Evolutionary conservation across 2,329 filamentous ascomycete species (phyloP).

Genomic region (Ophiocordyceps australis): DNA sequence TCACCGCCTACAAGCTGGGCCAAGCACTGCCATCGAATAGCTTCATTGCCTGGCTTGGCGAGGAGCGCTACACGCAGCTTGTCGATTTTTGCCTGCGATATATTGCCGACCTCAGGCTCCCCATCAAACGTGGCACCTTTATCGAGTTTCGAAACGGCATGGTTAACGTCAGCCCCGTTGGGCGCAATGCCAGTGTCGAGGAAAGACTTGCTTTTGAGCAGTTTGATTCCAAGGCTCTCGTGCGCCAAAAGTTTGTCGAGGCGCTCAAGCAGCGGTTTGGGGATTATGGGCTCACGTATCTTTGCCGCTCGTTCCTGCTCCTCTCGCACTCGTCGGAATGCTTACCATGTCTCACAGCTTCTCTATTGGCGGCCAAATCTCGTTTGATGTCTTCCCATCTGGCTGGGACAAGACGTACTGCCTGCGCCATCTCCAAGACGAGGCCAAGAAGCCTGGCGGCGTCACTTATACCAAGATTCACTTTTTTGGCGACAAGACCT

Average conservation of each 20-base stretch:
- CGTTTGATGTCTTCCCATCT: constrained; percentile 90
- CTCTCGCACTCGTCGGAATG: neutral
- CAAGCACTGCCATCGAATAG: constrained; percentile 55
- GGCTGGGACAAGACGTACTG: constrained; percentile 99
- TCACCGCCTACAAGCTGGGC: constrained; percentile 78
- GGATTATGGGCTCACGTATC: constrained; percentile 64
- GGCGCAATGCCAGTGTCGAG: constrained; percentile 64
- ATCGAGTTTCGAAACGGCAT: constrained; percentile 84
- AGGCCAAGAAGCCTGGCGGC: constrained; percentile 51
- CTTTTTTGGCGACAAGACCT: constrained; percentile 97
- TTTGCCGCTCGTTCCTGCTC: constrained; percentile 1
- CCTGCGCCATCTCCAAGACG: constrained; percentile 67
- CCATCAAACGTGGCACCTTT: constrained; percentile 70
- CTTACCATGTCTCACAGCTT: constrained; percentile 31
- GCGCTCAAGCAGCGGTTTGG: constrained; percentile 14
- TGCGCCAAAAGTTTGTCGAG: constrained; percentile 54
- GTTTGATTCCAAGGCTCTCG: constrained; percentile 61
- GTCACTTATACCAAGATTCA: constrained; percentile 75
- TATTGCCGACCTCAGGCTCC: constrained; percentile 68
- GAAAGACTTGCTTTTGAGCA: constrained; percentile 72
- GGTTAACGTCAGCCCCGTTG: constrained; percentile 72
- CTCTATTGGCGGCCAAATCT: constrained; percentile 93
- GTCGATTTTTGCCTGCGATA: constrained; percentile 64
- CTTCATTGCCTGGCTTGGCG: constrained; percentile 87
- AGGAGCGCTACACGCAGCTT: constrained; percentile 63